phyloP scores from a whole-genome alignment of 2,329 filamentous ascomycete species.

The Lasiodiplodia gonubiensis region DNA sequence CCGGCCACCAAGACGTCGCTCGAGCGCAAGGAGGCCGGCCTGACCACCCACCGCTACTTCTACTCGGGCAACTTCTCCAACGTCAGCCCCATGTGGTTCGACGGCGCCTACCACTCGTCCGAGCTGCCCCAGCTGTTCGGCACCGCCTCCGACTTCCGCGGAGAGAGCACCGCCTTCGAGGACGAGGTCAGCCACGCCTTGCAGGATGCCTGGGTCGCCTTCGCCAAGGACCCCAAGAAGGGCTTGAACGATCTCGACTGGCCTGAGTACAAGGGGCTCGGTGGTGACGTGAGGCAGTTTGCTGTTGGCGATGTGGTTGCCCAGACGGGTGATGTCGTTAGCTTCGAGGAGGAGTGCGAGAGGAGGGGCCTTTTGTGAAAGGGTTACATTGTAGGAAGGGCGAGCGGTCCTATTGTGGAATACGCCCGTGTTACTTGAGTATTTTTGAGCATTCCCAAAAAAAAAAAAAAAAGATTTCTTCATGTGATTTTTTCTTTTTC shows the following conservation, averaged over 20 bases:
- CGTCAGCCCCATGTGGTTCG: constrained; percentile 28
- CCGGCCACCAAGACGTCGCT: constrained; percentile 38
- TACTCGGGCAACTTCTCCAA: constrained; percentile 38
- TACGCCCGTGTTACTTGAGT: too few relatives aligned
- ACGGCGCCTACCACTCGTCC: constrained; percentile 36
- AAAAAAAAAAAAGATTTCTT: too few relatives aligned
- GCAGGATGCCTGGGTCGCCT: constrained; percentile 47
- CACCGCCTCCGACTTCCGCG: constrained; percentile 31
- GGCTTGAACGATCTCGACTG: constrained; percentile 42
- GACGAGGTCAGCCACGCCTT: constrained; percentile 41
- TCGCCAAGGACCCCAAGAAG: constrained; percentile 40
- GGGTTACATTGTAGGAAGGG: neutral
- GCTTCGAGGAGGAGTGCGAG: constrained; percentile 21
- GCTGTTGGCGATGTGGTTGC: constrained; percentile 13
- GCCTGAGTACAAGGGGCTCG: constrained; percentile 36
- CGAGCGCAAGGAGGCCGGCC: constrained; percentile 35
- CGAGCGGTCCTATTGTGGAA: too few relatives aligned
- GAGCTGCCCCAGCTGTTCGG: constrained; percentile 39
- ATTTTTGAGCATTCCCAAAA: too few relatives aligned
- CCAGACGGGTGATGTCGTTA: constrained; percentile 15
- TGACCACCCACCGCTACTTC: constrained; percentile 45
- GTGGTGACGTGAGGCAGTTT: constrained; percentile 21
- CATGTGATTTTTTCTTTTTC: too few relatives aligned
- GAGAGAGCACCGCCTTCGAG: constrained; percentile 39
- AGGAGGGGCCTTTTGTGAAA: constrained; percentile 14